Base-by-base conservation (phyloP, 2,329 filamentous ascomycete genomes). In the Ascochyta clinopodiicola region DNA sequence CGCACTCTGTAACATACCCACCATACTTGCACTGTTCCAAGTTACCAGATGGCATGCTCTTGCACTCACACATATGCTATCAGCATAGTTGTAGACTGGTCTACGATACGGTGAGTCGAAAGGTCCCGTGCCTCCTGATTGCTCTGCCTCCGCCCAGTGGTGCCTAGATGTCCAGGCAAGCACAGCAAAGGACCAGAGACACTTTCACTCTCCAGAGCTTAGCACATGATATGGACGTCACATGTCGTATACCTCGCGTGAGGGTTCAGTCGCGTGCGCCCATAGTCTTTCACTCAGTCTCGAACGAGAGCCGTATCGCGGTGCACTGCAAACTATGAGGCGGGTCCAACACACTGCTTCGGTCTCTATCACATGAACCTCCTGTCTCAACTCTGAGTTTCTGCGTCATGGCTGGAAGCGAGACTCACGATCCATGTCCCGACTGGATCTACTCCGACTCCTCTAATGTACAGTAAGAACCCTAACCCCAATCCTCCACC, bases 401-500 rank as follows among this genome's bases (percentile, higher is more conserved):
- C 5, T 8, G 6, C 25, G 13, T n/a, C 15, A 49, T 49, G 45
- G 9, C 21, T 15, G 19, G 15, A 22, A 6, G 13, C 29, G 21
- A 10, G 8, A 24, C 2, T 10, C 15, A 12, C 12, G 25, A 6
- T 3, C 6, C 47, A 8, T 53, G 43, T 19, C 50, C 50, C 31
- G 43, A 53, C 24, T 53, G 50, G 43, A 43, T 46, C 22, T 53
- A 46, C 32, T 46, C 50, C 22, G 9, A 35, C 9, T 42, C 50
- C 9, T 53, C 50, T 15, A 32, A 46, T 9, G 37, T 53, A 10
- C 43, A 53, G 50, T 47, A 22, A 31, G 43, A 21, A 21, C 2
- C 9, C 6, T 15, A 19, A 19, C 15, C 3, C 15, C 24, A 31
- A 31, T 3, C 6, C 29, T 31, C 10, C 29, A 31, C 10, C 12